Percentiles rank a stretch among this genome's conserved stretches.
These are phyloP conservation scores for Aspergillus pseudotamarii DNA, from an alignment of 2,329 filamentous ascomycete species.

Conservation along the genomic window DNA sequence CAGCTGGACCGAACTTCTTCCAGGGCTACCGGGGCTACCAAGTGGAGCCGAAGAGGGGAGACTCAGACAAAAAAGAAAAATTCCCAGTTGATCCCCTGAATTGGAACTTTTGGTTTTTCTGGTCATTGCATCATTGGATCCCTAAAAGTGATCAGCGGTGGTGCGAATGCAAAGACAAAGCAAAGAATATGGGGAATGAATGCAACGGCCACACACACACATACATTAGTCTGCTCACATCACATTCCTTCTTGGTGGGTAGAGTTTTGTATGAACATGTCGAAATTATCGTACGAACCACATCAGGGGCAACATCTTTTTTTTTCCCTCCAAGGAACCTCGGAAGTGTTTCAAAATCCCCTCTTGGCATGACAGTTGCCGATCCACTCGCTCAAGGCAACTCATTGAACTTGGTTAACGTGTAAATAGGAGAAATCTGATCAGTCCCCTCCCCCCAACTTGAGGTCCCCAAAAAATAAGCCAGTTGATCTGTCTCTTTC, in stretches of 20 bases:
- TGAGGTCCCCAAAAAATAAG: background rate
- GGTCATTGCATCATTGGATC: background rate
- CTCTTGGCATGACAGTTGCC: background rate
- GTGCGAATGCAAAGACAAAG: background rate
- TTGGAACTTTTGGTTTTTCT: background rate
- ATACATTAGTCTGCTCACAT: background rate
- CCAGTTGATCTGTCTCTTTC: background rate
- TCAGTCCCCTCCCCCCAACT: background rate
- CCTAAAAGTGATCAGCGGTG: background rate
- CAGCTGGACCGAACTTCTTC: constrained; percentile 3
- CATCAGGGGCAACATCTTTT: background rate
- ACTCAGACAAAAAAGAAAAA: background rate
- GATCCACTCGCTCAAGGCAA: background rate
- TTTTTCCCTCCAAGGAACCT: too few relatives aligned
- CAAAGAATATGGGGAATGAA: background rate
- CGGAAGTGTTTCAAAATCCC: background rate
- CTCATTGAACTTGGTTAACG: background rate
- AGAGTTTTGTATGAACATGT: background rate
- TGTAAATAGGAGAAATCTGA: background rate
- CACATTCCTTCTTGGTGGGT: background rate
- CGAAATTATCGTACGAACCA: background rate
- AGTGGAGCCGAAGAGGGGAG: background rate
- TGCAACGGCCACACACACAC: background rate
- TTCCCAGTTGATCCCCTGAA: constrained; percentile 2
- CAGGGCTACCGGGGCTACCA: background rate